These are phyloP conservation scores for Globisporangium parvum DNA, from an alignment of 352 stramenopile genomes.

Conservation along the genomic window DNA sequence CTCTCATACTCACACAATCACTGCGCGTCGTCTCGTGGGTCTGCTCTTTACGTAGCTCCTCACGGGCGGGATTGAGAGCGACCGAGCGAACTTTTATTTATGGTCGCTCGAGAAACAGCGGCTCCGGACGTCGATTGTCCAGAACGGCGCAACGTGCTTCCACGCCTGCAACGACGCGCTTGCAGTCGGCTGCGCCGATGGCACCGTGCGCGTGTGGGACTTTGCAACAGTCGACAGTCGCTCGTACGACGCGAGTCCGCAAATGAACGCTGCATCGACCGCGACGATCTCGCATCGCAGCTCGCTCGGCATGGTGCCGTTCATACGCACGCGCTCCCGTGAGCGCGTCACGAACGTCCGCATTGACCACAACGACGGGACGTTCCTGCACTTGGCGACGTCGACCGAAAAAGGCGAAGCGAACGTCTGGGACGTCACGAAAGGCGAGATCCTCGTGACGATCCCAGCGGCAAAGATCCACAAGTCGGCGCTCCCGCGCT, in stretches of 20 bases:
- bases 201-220: constrained; percentile 79
- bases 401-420: constrained; percentile 84
- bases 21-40: neutral
- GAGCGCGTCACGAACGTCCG: constrained; percentile 77
- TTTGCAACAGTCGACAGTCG: constrained; percentile 57
- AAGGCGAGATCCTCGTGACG: constrained; percentile 76
- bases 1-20: too few species aligned
- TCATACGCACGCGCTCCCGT: constrained; percentile 71
- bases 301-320: constrained; percentile 76
- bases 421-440: constrained; percentile 85
- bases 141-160: constrained; percentile 65
- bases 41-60: constrained; percentile 38
- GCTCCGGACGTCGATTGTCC: constrained; percentile 58
- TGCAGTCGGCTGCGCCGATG: constrained; percentile 68
- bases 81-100: constrained; percentile 77
- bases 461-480: constrained; percentile 80
- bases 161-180: constrained; percentile 78
- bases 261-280: constrained; percentile 52
- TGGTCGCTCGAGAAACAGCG: constrained; percentile 74
- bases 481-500: constrained; percentile 68
- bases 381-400: constrained; percentile 73
- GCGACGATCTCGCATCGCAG: constrained; percentile 73
- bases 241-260: constrained; percentile 33
- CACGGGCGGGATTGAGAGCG: constrained; percentile 65
- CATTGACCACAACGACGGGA: constrained; percentile 77